Conservation (phyloP, 2,329 filamentous ascomycete genomes). For the Talaromyces verruculosus region DNA sequence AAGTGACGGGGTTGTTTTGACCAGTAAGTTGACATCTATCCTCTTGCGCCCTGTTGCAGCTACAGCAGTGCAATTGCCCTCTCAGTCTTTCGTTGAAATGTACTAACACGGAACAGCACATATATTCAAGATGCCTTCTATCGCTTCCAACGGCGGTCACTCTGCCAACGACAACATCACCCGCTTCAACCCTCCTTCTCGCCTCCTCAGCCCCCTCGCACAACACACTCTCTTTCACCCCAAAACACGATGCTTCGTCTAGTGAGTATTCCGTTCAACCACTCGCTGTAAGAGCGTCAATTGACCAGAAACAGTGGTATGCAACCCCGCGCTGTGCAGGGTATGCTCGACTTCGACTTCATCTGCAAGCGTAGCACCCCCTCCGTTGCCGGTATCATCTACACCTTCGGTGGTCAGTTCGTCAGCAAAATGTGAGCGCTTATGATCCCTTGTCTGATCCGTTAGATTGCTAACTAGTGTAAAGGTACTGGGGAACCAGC, state of each 20-base stretch:
- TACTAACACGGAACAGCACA: constrained; percentile 13
- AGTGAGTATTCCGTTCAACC: constrained; percentile 56
- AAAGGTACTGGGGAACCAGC: constrained; percentile 94
- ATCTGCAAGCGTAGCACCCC: constrained; percentile 98
- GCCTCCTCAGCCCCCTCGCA: constrained; percentile 82
- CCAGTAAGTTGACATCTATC: neutral
- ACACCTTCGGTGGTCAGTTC: constrained; percentile 99
- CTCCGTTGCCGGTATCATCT: constrained; percentile 98
- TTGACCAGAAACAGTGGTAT: constrained; percentile 65
- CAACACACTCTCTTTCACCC: constrained; percentile 90
- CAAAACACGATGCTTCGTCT: constrained; percentile 99
- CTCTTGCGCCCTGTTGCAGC: neutral
- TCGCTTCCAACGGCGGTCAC: constrained; percentile 54
- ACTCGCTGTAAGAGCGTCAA: neutral
- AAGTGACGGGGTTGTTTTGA: constrained; percentile 11
- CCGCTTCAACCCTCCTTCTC: constrained; percentile 89
- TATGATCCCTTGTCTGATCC: neutral
- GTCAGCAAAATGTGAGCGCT: constrained; percentile 89
- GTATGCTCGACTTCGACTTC: constrained; percentile 99
- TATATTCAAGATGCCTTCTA: constrained; percentile 55
- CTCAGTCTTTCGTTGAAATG: no score
- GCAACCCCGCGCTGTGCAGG: constrained; percentile 88
- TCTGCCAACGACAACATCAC: constrained; percentile 99
- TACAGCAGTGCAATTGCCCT: neutral
- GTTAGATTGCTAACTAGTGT: no score